phyloP scores from a whole-genome alignment of 495 filamentous ascomycete genomes.

The Barbatosphaeria neglecta region DNA sequence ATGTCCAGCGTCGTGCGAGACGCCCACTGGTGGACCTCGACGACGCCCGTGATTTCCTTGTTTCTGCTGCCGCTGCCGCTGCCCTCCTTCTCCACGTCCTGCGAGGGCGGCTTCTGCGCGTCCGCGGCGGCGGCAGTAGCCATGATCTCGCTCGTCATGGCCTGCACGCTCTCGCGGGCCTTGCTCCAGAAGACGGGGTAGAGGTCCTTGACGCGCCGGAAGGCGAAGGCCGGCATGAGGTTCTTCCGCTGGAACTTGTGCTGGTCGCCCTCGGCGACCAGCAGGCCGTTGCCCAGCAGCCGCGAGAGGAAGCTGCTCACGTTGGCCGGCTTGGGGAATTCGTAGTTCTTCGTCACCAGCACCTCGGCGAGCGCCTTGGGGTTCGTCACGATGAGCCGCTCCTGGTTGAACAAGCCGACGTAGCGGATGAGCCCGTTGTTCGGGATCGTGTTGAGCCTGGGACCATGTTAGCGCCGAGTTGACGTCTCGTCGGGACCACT shows the following conservation, averaged over 20 bases:
- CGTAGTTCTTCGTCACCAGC: conserved; percentile 59
- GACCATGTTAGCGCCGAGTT: background rate
- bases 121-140: conserved; percentile 15
- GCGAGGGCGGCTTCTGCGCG: conserved; percentile 5
- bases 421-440: conserved; percentile 84
- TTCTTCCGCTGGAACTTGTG: conserved; percentile 73
- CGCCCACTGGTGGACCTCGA: conserved; percentile 62
- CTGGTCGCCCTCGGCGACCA: conserved; percentile 77
- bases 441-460: conserved; percentile 57
- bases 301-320: conserved; percentile 46
- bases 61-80: conserved; percentile 1
- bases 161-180: conserved; percentile 30
- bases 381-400: conserved; percentile 54
- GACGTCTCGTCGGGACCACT: no score
- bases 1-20: conserved; percentile 74
- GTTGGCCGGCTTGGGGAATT: conserved; percentile 60
- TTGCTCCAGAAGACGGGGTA: conserved; percentile 80
- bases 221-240: conserved; percentile 75
- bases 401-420: conserved; percentile 52
- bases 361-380: conserved; percentile 59
- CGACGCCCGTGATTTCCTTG: conserved; percentile 28
- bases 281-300: conserved; percentile 61
- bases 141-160: conserved; percentile 30
- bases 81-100: conserved; percentile 18
- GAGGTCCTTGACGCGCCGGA: conserved; percentile 74